A percentile compares a stretch with the other conserved stretches of the same genome.
These are phyloP conservation scores for Globisporangium orthogonon DNA, from an alignment of 352 stramenopile genomes.

Conservation along the genomic window DNA sequence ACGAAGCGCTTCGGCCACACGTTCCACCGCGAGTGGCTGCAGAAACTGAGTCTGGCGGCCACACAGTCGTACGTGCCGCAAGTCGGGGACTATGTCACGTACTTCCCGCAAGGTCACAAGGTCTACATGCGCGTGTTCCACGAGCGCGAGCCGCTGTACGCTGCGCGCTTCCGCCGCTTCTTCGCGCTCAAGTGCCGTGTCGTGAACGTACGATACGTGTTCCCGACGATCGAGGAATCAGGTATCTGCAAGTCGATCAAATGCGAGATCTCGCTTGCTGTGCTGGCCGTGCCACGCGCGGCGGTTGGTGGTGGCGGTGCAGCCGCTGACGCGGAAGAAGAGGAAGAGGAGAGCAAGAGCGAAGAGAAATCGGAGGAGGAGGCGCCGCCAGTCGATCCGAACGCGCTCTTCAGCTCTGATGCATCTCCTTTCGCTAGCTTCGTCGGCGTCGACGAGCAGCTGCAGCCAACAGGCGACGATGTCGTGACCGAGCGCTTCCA, in stretches of 20 bases:
- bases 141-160: conserved; percentile 40
- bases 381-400: conserved; percentile 14
- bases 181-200: conserved; percentile 75
- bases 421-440: conserved; percentile 57
- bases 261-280: conserved; percentile 57
- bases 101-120: conserved; percentile 71
- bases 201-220: conserved; percentile 67
- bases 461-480: conserved; percentile 29
- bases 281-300: conserved; percentile 50
- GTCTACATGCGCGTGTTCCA: conserved; percentile 32
- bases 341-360: conserved; percentile 28
- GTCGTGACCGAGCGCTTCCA: conserved; percentile 34
- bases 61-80: conserved; percentile 76
- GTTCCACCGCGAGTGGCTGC: conserved; percentile 79
- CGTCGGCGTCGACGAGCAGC: conserved; percentile 50
- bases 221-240: conserved; percentile 55
- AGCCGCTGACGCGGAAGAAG: background rate
- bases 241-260: conserved; percentile 55
- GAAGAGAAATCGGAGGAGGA: conserved; percentile 18
- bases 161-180: conserved; percentile 44
- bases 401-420: conserved; percentile 29
- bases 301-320: conserved; percentile 11
- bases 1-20: conserved; percentile 58
- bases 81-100: conserved; percentile 76
- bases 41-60: conserved; percentile 36